Base-by-base conservation (phyloP, 2,329 filamentous ascomycete genomes). In the Cladophialophora exuberans region DNA sequence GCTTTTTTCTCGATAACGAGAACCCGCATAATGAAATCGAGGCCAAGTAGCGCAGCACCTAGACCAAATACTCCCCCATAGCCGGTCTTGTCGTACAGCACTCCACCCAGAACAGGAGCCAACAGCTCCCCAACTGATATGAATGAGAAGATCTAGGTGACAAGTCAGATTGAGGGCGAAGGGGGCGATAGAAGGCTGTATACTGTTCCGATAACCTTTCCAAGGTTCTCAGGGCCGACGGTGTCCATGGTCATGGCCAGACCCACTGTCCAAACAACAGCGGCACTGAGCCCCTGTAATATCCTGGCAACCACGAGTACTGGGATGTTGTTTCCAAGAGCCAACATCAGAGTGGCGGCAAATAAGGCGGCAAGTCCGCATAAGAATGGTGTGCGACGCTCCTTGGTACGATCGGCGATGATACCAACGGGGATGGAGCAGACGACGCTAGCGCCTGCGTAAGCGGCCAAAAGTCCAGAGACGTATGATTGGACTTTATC, bases 1-100 rank as follows among this genome's bases (percentile, higher is more conserved):
- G 77, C 74, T 64, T 82, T 83, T 68, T 84, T 85, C 68, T 87
- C 84, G n/a, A 87, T 76, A 48, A 87, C 75, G 4, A 83, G 65
- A 0, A 84, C 62, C 10, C 85, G 78, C 76, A 86, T 79, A 18
- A 81, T 52, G 55, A 87, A 80, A 66, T 87, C 84, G 13, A 86
- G 56, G 0, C 64, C 75, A 1, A 87, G 66, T 6, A 87, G 67
- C 0, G 72, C 78, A 43, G 83, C 74, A 0, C 77, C 79, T 20
- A 86, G 69, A 0, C 76, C 78, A 65, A 86, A 86, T 0, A 87
- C 83, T 0, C 82, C 83, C 10, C 69, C 65, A 62, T 82, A 82
- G 2, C 84, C 84, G 1, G 78, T 76, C 62, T 80, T 80, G 23
- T 80, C 73, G 64, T 86, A 87, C 1, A 87, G 67, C 0, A 84